These are phyloP conservation scores for Pythium graminicola DNA, from an alignment of 352 stramenopile genomes.

Conservation along the genomic window DNA sequence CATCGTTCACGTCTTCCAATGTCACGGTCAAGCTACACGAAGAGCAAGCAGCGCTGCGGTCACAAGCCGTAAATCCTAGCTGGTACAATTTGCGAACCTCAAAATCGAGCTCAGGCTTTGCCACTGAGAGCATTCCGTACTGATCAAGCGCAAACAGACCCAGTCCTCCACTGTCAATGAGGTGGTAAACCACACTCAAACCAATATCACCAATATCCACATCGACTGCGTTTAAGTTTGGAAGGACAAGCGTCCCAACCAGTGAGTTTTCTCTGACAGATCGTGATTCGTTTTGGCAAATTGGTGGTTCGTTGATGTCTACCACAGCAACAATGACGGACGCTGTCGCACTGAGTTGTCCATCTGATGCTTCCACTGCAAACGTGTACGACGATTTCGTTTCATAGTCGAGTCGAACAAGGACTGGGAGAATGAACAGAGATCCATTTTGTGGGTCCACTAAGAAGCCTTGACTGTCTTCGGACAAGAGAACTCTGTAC, in stretches of 20 bases:
- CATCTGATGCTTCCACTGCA: constrained; percentile 14
- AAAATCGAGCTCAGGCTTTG: constrained; percentile 15
- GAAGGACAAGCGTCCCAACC: constrained; percentile 4
- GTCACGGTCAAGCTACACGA: constrained; percentile 6
- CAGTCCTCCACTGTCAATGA: constrained; percentile 5
- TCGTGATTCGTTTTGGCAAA: constrained; percentile 1
- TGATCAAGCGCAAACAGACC: constrained; percentile 13
- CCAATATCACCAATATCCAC: constrained; percentile 14
- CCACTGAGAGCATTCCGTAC: not conserved
- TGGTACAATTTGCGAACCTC: constrained; percentile 11
- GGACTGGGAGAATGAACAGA: not conserved
- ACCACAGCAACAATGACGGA: constrained; percentile 9
- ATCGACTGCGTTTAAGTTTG: constrained; percentile 11
- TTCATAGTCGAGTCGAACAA: constrained; percentile 18
- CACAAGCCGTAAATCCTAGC: constrained; percentile 15
- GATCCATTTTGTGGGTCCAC: constrained; percentile 8
- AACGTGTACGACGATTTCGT: constrained; percentile 5
- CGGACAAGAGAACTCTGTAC: constrained; percentile 3
- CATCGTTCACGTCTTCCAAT: constrained; percentile 23
- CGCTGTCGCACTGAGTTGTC: not conserved
- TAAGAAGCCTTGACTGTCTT: constrained; percentile 1
- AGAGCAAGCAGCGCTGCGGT: constrained; percentile 15
- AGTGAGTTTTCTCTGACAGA: constrained; percentile 20
- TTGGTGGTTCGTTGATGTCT: constrained; percentile 28
- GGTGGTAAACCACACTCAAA: constrained; percentile 2